Evolutionary conservation across 2,329 filamentous ascomycete species (phyloP).

Genomic region (Pyricularia grisea): DNA sequence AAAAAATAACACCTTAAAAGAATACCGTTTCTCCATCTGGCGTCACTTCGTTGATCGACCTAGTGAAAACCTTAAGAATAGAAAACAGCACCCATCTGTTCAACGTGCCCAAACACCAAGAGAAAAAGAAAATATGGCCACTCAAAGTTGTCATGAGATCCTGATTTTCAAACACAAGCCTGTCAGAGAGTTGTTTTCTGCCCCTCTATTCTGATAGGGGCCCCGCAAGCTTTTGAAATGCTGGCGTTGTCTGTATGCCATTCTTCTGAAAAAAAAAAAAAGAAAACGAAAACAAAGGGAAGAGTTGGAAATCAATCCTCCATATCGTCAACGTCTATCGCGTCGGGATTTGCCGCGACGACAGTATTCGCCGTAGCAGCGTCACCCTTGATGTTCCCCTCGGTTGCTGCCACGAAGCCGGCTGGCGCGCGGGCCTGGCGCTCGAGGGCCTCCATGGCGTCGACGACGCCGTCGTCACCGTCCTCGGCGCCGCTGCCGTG

Average conservation of each 20-base stretch:
- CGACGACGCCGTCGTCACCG: constrained; percentile 44
- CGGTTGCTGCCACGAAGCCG: constrained; percentile 85
- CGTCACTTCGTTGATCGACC: not conserved
- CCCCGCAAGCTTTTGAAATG: not conserved
- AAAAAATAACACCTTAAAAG: constrained; percentile 5
- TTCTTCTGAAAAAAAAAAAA: not conserved
- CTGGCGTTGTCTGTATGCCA: not conserved
- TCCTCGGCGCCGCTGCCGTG: constrained; percentile 24
- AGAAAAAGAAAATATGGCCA: not conserved
- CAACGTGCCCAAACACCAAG: not conserved
- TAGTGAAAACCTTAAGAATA: not conserved
- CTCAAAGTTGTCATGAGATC: not conserved
- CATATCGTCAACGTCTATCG: constrained; percentile 69
- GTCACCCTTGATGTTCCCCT: constrained; percentile 46
- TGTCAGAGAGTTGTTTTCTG: not conserved
- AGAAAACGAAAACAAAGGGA: not conserved
- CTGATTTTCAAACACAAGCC: not conserved
- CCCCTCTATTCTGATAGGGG: not conserved
- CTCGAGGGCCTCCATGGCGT: constrained; percentile 86
- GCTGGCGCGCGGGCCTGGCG: constrained; percentile 78
- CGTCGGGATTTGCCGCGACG: constrained; percentile 66
- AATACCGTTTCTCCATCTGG: not conserved
- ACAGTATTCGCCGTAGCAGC: constrained; percentile 29
- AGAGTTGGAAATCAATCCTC: constrained; percentile 36
- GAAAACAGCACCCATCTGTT: not conserved